Evolutionary conservation across 2,329 filamentous ascomycete genomes (phyloP).

Genomic region (Neonectria punicea): DNA sequence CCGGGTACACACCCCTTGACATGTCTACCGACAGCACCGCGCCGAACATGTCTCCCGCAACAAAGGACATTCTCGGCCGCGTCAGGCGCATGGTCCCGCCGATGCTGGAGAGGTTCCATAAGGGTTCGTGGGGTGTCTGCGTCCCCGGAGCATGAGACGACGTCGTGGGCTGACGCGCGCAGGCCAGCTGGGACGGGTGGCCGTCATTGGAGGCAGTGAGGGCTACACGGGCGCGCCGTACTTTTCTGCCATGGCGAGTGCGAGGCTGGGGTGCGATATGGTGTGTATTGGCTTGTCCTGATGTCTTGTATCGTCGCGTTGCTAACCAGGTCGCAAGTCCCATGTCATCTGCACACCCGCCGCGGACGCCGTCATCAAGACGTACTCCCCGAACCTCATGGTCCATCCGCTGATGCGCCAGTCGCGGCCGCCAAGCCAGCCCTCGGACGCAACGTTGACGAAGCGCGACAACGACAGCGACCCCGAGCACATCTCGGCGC

Average conservation of each 20-base stretch:
- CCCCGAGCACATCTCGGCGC: slow-evolving; percentile 69
- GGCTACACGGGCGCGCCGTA: slow-evolving; percentile 98
- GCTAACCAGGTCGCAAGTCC: slow-evolving; percentile 61
- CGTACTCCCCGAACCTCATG: slow-evolving; percentile 98
- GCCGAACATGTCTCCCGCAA: slow-evolving; percentile 71
- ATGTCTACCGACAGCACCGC: slow-evolving; percentile 39
- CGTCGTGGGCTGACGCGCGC: slow-evolving; percentile 30
- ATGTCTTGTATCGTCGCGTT: neutral
- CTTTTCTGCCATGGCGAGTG: slow-evolving; percentile 97
- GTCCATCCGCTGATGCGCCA: slow-evolving; percentile 96
- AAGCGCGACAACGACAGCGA: slow-evolving; percentile 57
- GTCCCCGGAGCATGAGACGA: slow-evolving; percentile 9
- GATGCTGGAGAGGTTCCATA: slow-evolving; percentile 95
- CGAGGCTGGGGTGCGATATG: slow-evolving; percentile 89
- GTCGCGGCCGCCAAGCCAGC: slow-evolving; percentile 55
- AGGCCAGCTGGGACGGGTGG: slow-evolving; percentile 93
- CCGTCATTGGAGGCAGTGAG: slow-evolving; percentile 92
- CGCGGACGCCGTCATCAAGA: slow-evolving; percentile 91
- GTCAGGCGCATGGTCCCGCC: slow-evolving; percentile 93
- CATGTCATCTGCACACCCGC: slow-evolving; percentile 96
- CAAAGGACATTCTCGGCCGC: slow-evolving; percentile 80
- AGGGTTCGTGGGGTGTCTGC: slow-evolving; percentile 68
- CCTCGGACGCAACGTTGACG: slow-evolving; percentile 53
- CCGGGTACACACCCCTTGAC: slow-evolving; percentile 1
- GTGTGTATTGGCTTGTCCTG: slow-evolving; percentile 57